Evolutionary conservation across 1,139 yeast genomes (phyloP), one percentile per base, ranked within the genome.

Genomic region (Yamadazyma triangularis): DNA sequence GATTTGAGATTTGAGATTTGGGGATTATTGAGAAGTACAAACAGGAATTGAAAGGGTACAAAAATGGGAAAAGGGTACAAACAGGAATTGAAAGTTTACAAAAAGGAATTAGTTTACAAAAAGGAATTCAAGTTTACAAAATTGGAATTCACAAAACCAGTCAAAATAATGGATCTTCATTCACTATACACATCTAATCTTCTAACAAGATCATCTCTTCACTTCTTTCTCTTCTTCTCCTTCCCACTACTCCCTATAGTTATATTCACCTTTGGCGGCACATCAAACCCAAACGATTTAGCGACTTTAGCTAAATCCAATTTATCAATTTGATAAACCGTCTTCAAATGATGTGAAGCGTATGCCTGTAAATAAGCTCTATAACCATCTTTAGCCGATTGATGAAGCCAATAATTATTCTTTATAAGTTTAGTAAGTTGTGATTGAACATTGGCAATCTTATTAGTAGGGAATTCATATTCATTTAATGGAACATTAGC

Each of bases 401-500:
- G 95, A 56, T 91, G 94, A 44, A 91, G 73, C 82, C 93, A 87
- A 61, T 84, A 91, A 60, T 91, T 91, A 36, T 91, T 84, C 50
- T 87, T 82, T 43, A 91, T 87, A 46, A 91, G 72, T 64, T 89
- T 91, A 50, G 87, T 91, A 45, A 91, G 69, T 62, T 91, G 98
- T 7, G 87, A 73, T 62, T 91, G 99, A 29, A 91, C 95, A 53
- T 93, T 91, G 47, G 96, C 96, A 43, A 91, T 87, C 63, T 91
- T 91, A 53, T 74, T 86, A 24, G 83, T 58, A 34, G 98, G 98
- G 67, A 91, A 93, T 58, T 91, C 98, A 58, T 83, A 91, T 64
- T 91, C 98, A 57, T 91, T 91, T 50, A 91, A 70, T 29, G 98
- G 97, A 15, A 93, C 98, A 54, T 89, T 89, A 31, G 98, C 96